A percentile compares a stretch with the other conserved stretches of the same genome.
Conservation (phyloP, 371 early-diverging fungal genomes). For the Zopfochytrium polystomum region DNA sequence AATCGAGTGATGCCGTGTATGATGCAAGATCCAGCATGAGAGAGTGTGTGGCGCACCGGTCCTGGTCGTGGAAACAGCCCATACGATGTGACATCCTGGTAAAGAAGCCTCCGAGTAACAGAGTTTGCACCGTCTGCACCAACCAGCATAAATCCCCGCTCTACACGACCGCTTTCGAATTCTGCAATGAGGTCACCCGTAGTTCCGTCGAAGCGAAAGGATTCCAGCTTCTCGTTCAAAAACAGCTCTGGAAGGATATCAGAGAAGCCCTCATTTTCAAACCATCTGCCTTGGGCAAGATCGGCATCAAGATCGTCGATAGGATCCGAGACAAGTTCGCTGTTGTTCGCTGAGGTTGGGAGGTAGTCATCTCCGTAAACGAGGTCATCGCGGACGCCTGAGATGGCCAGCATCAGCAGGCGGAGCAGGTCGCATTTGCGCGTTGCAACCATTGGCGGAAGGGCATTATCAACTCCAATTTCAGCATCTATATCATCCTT, state of each 20-base stretch:
- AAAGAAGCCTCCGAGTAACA: conserved; percentile 37
- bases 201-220: conserved; percentile 35
- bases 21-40: conserved; percentile 33
- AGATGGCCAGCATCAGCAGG: conserved; percentile 41
- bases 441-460: conserved; percentile 46
- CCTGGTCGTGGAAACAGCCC: too few species aligned
- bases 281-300: conserved; percentile 43
- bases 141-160: conserved; percentile 38
- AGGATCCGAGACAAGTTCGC: conserved; percentile 21
- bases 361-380: conserved; percentile 28
- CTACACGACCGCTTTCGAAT: conserved; percentile 42
- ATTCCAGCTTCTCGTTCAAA: conserved; percentile 42
- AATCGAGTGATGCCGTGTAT: conserved; percentile 41
- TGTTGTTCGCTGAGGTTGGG: conserved; percentile 35
- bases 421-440: conserved; percentile 45
- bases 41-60: conserved; percentile 2
- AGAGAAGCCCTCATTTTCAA: conserved; percentile 32
- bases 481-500: neutral
- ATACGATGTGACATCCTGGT: conserved; percentile 14
- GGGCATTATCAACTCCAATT: neutral
- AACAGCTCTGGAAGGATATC: conserved; percentile 26
- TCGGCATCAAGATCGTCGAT: conserved; percentile 36
- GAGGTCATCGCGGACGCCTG: conserved; percentile 37
- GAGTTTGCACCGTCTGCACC: conserved; percentile 50
- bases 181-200: conserved; percentile 41